These are phyloP conservation scores for Pseudocercospora musae DNA, from an alignment of 2,329 filamentous ascomycete genomes.

Conservation along the genomic window DNA sequence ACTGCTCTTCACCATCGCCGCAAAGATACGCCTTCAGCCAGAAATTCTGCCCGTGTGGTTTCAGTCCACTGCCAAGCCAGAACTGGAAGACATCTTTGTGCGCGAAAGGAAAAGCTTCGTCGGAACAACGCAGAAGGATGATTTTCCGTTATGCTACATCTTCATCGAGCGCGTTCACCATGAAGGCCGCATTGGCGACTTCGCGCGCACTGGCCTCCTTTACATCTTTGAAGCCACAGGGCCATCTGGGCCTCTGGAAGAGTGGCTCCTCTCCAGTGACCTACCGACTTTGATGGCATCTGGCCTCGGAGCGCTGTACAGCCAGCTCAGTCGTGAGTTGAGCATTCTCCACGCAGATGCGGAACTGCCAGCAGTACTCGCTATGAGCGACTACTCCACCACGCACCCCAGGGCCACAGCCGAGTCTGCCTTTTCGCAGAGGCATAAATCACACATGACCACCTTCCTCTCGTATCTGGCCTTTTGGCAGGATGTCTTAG, in stretches of 20 bases:
- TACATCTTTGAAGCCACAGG: slow-evolving; percentile 96
- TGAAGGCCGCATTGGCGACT: slow-evolving; percentile 91
- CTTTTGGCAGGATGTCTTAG: slow-evolving; percentile 97
- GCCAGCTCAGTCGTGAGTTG: slow-evolving; percentile 70
- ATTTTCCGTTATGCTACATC: slow-evolving; percentile 94
- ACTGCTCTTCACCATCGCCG: slow-evolving; percentile 90
- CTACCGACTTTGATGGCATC: slow-evolving; percentile 96
- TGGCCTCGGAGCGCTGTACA: slow-evolving; percentile 76
- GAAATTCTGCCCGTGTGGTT: slow-evolving; percentile 91
- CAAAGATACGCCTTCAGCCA: slow-evolving; percentile 89
- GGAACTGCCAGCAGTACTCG: slow-evolving; percentile 76
- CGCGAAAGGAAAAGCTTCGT: slow-evolving; percentile 67
- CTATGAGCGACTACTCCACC: slow-evolving; percentile 83
- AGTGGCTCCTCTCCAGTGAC: slow-evolving; percentile 97
- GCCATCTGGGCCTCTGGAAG: slow-evolving; percentile 75
- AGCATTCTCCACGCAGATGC: slow-evolving; percentile 74
- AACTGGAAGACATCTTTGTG: slow-evolving; percentile 39
- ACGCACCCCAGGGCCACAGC: slow-evolving; percentile 67
- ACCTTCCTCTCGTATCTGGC: slow-evolving; percentile 92
- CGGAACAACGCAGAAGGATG: slow-evolving; percentile 78
- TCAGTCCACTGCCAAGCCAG: slow-evolving; percentile 48
- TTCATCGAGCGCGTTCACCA: slow-evolving; percentile 96
- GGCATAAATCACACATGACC: slow-evolving; percentile 81
- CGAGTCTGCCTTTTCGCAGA: slow-evolving; percentile 67
- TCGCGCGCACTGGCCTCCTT: slow-evolving; percentile 86